Conservation (phyloP, 176 grass and related monocot species). For the Puya raimondii region DNA sequence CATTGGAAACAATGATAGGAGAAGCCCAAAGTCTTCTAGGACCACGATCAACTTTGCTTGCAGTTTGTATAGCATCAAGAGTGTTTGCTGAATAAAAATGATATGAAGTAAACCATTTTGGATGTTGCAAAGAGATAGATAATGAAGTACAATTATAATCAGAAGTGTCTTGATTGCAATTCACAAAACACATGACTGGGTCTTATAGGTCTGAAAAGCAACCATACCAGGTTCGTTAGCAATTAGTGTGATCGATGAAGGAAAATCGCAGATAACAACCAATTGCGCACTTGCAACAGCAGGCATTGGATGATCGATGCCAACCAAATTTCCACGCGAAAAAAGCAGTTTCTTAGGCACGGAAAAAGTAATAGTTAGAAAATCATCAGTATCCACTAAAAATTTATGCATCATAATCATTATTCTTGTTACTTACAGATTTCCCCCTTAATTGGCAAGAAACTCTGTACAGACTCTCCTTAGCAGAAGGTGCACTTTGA, state of each 20-base stretch:
- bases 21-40: slow-evolving; percentile 57
- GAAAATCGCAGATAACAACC: slow-evolving; percentile 68
- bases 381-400: not conserved
- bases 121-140: slow-evolving; percentile 3
- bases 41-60: slow-evolving; percentile 54
- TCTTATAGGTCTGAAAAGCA: slow-evolving; percentile 19
- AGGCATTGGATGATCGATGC: slow-evolving; percentile 62
- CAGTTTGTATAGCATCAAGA: slow-evolving; percentile 58
- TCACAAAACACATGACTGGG: slow-evolving; percentile 10
- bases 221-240: slow-evolving; percentile 94
- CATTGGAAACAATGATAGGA: slow-evolving; percentile 76
- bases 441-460: slow-evolving; percentile 57
- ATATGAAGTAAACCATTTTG: slow-evolving; percentile 1
- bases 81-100: slow-evolving; percentile 48
- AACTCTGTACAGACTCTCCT: slow-evolving; percentile 39
- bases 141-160: slow-evolving; percentile 6
- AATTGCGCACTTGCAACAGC: slow-evolving; percentile 50
- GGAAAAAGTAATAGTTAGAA: slow-evolving; percentile 18
- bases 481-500: slow-evolving; percentile 40
- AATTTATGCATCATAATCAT: not conserved
- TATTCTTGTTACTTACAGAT: slow-evolving; percentile 58
- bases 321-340: slow-evolving; percentile 89
- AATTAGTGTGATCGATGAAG: slow-evolving; percentile 69
- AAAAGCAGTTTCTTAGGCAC: slow-evolving; percentile 63
- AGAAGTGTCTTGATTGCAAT: not conserved